Conservation (phyloP, 805 yeast genomes). For the Candida koratica region DNA sequence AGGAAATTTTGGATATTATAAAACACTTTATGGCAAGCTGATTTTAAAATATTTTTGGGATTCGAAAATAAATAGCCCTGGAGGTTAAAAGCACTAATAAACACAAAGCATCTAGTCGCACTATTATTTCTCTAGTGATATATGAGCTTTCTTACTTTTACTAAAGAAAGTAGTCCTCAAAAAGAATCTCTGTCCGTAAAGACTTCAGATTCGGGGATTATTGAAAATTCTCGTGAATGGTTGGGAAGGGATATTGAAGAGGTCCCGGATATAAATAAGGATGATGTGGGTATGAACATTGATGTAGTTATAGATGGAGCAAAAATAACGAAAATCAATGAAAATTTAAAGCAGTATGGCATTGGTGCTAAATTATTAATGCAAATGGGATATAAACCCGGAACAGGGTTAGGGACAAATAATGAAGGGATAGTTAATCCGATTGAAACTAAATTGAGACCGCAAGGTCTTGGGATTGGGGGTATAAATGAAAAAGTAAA, state of each 20-base stretch:
- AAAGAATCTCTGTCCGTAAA: not conserved
- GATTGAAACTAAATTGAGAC: constrained; percentile 63
- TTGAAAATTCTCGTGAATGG: too few relatives aligned
- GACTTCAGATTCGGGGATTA: constrained; percentile 1
- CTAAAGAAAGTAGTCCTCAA: not conserved
- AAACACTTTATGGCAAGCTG: constrained; percentile 11
- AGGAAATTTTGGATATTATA: constrained; percentile 22
- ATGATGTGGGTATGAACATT: too few relatives aligned
- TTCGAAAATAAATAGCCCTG: not conserved
- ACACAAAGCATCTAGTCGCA: not conserved
- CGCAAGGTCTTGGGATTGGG: constrained; percentile 73
- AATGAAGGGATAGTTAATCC: constrained; percentile 79
- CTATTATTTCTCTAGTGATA: not conserved
- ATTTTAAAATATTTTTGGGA: constrained; percentile 2
- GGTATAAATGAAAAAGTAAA: constrained; percentile 42
- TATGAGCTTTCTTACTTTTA: constrained; percentile 8
- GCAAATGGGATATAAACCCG: constrained; percentile 84
- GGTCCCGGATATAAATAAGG: too few relatives aligned
- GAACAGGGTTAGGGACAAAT: constrained; percentile 76
- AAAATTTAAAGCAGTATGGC: constrained; percentile 52
- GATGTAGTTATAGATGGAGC: too few relatives aligned
- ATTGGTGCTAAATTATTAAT: constrained; percentile 76
- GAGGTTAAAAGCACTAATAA: constrained; percentile 1
- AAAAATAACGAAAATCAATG: too few relatives aligned
- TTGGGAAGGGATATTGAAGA: too few relatives aligned